These are phyloP conservation scores for Saururus chinensis DNA, from an alignment of 164 flowering plant species.

Conservation along the genomic window DNA sequence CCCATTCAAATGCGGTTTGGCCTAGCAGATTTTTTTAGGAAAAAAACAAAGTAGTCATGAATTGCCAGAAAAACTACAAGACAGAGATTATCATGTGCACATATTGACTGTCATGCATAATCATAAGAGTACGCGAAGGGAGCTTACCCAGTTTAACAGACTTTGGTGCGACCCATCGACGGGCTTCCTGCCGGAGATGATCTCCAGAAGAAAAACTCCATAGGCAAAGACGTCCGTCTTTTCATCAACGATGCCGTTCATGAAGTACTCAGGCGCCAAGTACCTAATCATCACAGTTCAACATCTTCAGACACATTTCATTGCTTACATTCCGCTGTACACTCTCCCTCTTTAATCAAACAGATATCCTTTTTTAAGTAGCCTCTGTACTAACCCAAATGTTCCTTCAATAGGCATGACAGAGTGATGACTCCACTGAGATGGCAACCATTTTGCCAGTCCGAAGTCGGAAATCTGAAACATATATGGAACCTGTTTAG, in stretches of 20 bases:
- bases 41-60: neutral
- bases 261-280: constrained; percentile 90
- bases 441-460: constrained; percentile 95
- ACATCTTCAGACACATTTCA: neutral
- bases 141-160: constrained; percentile 78
- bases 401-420: constrained; percentile 93
- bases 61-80: neutral
- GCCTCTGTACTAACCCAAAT: constrained; percentile 48
- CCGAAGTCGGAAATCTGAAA: constrained; percentile 89
- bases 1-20: constrained; percentile 48
- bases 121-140: neutral
- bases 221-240: constrained; percentile 95
- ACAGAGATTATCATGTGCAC: neutral
- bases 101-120: neutral
- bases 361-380: too few relatives aligned
- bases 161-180: constrained; percentile 78
- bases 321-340: too few relatives aligned
- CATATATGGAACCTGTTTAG: neutral
- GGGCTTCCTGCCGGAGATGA: constrained; percentile 77
- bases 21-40: constrained; percentile 22
- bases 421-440: constrained; percentile 91
- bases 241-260: constrained; percentile 96
- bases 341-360: too few relatives aligned
- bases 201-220: constrained; percentile 75
- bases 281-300: constrained; percentile 32